Base-by-base conservation (phyloP, 371 early-diverging fungal genomes). In the Amoeboaphelidium protococcarum region DNA sequence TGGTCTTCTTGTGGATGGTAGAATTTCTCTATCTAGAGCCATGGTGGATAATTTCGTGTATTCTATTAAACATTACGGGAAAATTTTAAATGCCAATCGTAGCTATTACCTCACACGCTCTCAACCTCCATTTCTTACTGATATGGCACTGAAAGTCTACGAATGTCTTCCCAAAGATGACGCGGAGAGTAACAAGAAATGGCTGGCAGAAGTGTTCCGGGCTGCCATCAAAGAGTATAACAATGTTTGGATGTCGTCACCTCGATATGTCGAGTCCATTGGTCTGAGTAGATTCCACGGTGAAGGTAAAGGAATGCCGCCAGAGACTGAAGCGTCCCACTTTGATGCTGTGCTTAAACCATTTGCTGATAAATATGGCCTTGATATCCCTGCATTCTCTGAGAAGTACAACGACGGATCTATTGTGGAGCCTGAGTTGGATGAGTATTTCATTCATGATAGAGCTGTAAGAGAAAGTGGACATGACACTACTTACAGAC, bases 71-170 rank as follows among this genome's bases (percentile, higher is more conserved):
- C 50, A 90, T 60, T 95, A 95, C 54, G 91, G 90, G 50, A 92
- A 92, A 59, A 90, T 95, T 47, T 67, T 92, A 42, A 95, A 95
- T 58, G 95, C 92, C 53, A 92, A 92, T 61, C 80, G 95, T 19
- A 78, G 80, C 25, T 95, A 95, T 65, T 95, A 92, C 54, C 66
- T 95, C 44, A 79, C 80, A 3, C 76, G 96, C 19, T 87, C 90
- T 2, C 96, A 95, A 59, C 96, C 96, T 3, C 96, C 96, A 2
- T 91, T 95, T 60, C 62, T 95, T 50, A 88, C 92, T 0, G 91
- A 92, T 59, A 92, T 95, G 96, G 70, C 76, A 2, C 63, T 83
- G 42, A 67, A 74, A 51, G 80, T 85, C n/a, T 80, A 71, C 48
- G 68, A 73, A 50, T 55, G 62, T 24, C 59, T 80, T 23, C 27